Conservation (phyloP, 257 asterid species). For the Cruciata laevipes region DNA sequence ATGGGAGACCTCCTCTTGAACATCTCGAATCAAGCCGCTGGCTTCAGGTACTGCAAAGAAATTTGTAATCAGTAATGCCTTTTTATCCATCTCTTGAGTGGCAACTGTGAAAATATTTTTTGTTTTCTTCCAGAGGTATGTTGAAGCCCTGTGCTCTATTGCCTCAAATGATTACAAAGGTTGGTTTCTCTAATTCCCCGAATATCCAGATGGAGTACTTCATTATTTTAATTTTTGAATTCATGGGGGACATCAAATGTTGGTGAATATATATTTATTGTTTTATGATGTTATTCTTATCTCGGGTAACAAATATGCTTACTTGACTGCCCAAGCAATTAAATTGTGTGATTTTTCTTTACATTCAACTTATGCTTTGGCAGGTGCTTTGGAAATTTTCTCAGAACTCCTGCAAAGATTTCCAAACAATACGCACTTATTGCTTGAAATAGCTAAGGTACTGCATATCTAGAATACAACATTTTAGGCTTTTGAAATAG, state of each 20-base stretch:
- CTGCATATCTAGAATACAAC: conserved; percentile 15
- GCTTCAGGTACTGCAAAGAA: conserved; percentile 53
- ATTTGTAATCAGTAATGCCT: background rate
- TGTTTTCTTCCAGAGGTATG: conserved; percentile 63
- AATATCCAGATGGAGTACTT: background rate
- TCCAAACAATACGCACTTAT: conserved; percentile 76
- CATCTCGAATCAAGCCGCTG: conserved; percentile 84
- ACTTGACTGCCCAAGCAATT: background rate
- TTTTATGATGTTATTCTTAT: too few relatives aligned
- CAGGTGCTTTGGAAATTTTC: conserved; percentile 90
- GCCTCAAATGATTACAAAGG: conserved; percentile 96
- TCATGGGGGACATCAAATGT: background rate
- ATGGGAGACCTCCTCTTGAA: conserved; percentile 84
- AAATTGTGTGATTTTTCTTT: background rate
- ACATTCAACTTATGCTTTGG: conserved; percentile 10
- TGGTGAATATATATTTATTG: background rate
- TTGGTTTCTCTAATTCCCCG: conserved; percentile 26
- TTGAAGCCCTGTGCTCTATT: conserved; percentile 92
- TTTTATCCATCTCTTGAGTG: background rate
- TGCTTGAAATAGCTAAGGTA: conserved; percentile 99
- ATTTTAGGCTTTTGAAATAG: background rate
- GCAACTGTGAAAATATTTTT: conserved; percentile 17
- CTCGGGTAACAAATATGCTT: background rate
- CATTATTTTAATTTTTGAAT: background rate
- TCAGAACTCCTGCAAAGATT: conserved; percentile 88